Evolutionary conservation across 768 basidiomycete genomes (phyloP).

Genomic region (Lactarius tabidus): DNA sequence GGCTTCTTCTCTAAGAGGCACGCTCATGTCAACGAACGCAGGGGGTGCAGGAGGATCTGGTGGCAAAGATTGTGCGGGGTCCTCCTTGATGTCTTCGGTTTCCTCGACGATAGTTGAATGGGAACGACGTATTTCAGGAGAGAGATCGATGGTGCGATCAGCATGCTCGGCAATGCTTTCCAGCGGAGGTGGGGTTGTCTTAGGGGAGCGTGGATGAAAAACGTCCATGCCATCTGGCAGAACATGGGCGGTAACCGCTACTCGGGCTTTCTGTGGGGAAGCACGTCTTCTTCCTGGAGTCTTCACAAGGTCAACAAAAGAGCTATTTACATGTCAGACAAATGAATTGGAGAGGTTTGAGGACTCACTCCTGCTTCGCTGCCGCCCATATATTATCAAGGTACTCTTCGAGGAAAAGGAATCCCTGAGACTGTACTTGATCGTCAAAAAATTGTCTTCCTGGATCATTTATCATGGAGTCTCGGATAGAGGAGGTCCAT

Average conservation of each 20-base stretch:
- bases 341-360: background rate
- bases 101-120: constrained; percentile 10
- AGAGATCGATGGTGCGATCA: background rate
- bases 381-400: constrained; percentile 65
- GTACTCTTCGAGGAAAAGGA: constrained; percentile 76
- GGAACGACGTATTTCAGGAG: background rate
- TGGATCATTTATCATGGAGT: constrained; percentile 67
- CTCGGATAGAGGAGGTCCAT: constrained; percentile 66
- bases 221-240: constrained; percentile 60
- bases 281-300: constrained; percentile 75
- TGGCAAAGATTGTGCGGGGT: background rate
- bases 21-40: constrained; percentile 21
- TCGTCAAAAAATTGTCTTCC: constrained; percentile 67
- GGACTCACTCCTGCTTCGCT: constrained; percentile 56
- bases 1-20: constrained; percentile 28
- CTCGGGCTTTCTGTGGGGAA: constrained; percentile 47
- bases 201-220: constrained; percentile 11
- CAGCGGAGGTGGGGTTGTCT: constrained; percentile 6
- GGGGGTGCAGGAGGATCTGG: constrained; percentile 10
- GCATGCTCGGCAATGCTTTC: background rate
- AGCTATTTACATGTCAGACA: constrained; percentile 37
- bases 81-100: constrained; percentile 13
- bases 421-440: constrained; percentile 70
- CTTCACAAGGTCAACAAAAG: constrained; percentile 76
- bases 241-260: constrained; percentile 38